phyloP scores from a whole-genome alignment of 2,329 filamentous ascomycete genomes.

The Pseudopyrenochaeta lycopersici region DNA sequence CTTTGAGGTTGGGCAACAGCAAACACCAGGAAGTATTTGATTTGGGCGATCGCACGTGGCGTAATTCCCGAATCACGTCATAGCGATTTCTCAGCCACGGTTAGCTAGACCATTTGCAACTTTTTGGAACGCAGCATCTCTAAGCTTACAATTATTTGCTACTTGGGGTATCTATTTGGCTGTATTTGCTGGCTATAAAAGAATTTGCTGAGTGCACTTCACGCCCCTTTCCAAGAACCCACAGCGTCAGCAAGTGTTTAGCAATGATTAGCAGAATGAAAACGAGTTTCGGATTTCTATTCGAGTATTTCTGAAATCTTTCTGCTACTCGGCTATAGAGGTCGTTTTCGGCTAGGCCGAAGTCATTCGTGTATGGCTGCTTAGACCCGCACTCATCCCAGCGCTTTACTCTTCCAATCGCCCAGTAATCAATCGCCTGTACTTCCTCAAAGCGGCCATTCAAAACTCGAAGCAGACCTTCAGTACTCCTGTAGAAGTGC shows the following conservation, averaged over 20 bases:
- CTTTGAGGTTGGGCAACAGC: constrained; percentile 11
- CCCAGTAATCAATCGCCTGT: too few species aligned
- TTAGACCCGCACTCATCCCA: too few species aligned
- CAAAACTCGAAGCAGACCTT: too few species aligned
- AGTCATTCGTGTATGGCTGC: too few species aligned
- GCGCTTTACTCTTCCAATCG: too few species aligned
- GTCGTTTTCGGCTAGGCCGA: background rate
- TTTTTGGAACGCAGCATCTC: background rate
- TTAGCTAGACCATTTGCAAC: background rate
- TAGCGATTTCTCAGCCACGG: constrained; percentile 34
- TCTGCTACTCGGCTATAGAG: background rate
- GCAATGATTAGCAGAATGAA: background rate
- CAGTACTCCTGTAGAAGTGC: too few species aligned
- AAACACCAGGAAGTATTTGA: constrained; percentile 22
- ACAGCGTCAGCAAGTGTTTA: background rate
- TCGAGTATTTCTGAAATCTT: background rate
- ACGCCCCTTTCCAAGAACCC: background rate
- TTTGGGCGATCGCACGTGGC: constrained; percentile 31
- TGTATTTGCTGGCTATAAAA: background rate
- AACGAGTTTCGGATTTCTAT: too few species aligned
- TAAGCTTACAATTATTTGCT: background rate
- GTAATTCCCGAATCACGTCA: constrained; percentile 34
- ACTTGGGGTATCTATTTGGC: background rate
- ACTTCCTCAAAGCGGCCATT: too few species aligned
- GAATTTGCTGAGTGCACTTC: background rate